Evolutionary conservation across 805 yeast species (phyloP), one percentile per base, ranked within the genome.

Genomic region (Teunomyces barrocoloradensis): DNA sequence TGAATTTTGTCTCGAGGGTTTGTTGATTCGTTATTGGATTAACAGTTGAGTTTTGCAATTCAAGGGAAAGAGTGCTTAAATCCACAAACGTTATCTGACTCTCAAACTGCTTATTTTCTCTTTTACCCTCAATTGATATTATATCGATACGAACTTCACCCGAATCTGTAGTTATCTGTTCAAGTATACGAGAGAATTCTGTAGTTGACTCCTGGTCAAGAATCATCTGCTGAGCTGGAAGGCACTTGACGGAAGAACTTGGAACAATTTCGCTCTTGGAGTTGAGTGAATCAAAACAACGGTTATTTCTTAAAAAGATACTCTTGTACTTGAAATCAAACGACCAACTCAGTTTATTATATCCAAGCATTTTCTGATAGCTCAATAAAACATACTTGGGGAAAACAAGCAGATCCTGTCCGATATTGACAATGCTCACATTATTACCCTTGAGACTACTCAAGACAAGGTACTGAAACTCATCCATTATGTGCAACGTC

Each of bases 391-490:
- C 15, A 30, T 21, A 37, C n/a, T 15, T 23, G 13, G 29, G 25
- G 40, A 13, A n/a, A n/a, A 13, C 11, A 6, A 12, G 9, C 17
- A 27, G 13, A n/a, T 23, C 40, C 28, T 11, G 17, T n/a, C 40
- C 40, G 15, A 37, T 12, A n/a, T 20, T 37, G 20, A 37, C 29
- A n/a, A 37, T 37, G 29, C 15, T 21, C 2, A 58, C 56, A 48
- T 58, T 56, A 6, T 50, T 23, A 5, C 61, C 61, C 3, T 23
- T 29, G 5, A 60, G 18, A 5, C 53, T 46, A 34, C 53, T 55
- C 33, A 61, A 56, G 2, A 57, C 48, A 13, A 69, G 53, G 21
- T 45, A 51, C 13, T 55, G 35, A 36, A 54, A 58, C 37, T 67
- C 71, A 3, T 56, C 54, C 2, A 56, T 42, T 2, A 66, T 36